phyloP scores from a whole-genome alignment of 306 rosid genomes.

The Dryas alaskensis region DNA sequence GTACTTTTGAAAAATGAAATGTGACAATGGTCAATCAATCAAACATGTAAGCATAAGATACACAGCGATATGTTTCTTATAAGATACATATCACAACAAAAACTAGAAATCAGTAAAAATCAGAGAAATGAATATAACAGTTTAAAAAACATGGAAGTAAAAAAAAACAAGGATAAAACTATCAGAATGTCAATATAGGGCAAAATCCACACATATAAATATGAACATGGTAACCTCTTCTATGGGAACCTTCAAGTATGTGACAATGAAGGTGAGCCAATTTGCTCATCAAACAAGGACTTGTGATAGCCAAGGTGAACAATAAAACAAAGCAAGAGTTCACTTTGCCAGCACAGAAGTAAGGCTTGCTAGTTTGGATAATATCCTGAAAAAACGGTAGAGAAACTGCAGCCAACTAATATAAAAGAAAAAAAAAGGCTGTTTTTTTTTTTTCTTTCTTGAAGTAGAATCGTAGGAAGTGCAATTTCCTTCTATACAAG shows the following conservation, averaged over 20 bases:
- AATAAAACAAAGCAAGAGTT: not conserved
- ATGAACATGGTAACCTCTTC: not conserved
- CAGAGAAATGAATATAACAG: not conserved
- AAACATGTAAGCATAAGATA: not conserved
- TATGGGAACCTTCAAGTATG: not conserved
- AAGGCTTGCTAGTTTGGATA: slow-evolving; percentile 14
- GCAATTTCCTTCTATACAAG: too few relatives aligned
- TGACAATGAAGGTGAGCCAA: slow-evolving; percentile 13
- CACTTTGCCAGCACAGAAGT: slow-evolving; percentile 16
- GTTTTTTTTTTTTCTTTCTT: not conserved
- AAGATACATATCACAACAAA: not conserved
- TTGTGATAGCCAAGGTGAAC: not conserved
- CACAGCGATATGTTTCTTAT: not conserved
- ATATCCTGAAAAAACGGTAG: slow-evolving; percentile 16
- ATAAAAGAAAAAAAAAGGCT: not conserved
- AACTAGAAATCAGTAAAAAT: not conserved
- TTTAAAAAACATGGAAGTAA: not conserved
- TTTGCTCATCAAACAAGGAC: slow-evolving; percentile 5
- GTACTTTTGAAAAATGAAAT: too few relatives aligned
- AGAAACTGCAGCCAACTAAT: slow-evolving; percentile 10
- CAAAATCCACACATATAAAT: not conserved
- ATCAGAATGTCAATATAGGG: not conserved
- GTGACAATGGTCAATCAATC: not conserved
- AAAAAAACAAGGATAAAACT: not conserved
- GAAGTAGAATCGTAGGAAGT: not conserved